These are phyloP conservation scores for Acer saccharum DNA, from an alignment of 345 rosid genomes.

Conservation along the genomic window DNA sequence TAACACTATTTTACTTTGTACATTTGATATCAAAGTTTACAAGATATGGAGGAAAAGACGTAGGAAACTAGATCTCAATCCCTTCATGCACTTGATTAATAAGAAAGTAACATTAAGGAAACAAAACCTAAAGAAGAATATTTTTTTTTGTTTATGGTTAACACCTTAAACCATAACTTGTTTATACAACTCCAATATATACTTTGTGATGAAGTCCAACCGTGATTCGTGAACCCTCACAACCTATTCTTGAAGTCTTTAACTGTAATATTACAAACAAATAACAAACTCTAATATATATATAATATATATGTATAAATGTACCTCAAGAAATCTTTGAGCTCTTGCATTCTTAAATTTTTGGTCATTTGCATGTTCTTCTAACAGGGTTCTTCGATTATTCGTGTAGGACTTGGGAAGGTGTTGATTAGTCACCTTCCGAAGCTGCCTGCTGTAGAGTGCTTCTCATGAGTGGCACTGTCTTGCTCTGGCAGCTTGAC, in stretches of 20 bases:
- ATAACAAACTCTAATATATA: neutral
- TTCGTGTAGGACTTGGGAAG: neutral
- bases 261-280: neutral
- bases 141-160: too few relatives aligned
- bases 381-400: neutral
- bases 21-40: neutral
- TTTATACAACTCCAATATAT: neutral
- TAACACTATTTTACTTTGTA: neutral
- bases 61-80: neutral
- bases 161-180: neutral
- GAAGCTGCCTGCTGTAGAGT: conserved; percentile 53
- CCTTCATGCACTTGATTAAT: neutral
- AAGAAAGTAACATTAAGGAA: neutral
- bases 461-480: conserved; percentile 31
- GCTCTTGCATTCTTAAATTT: neutral
- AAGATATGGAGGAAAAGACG: too few relatives aligned
- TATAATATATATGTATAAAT: neutral
- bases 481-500: conserved; percentile 78
- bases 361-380: neutral
- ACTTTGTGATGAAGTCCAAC: neutral
- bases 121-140: neutral
- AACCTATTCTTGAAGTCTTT: neutral
- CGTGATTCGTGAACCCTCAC: neutral
- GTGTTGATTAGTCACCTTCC: conserved; percentile 40
- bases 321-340: neutral